Evolutionary conservation across 2,329 filamentous ascomycete species (phyloP), one percentile per base, ranked within the genome.

Genomic region (Cladosporium halotolerans): DNA sequence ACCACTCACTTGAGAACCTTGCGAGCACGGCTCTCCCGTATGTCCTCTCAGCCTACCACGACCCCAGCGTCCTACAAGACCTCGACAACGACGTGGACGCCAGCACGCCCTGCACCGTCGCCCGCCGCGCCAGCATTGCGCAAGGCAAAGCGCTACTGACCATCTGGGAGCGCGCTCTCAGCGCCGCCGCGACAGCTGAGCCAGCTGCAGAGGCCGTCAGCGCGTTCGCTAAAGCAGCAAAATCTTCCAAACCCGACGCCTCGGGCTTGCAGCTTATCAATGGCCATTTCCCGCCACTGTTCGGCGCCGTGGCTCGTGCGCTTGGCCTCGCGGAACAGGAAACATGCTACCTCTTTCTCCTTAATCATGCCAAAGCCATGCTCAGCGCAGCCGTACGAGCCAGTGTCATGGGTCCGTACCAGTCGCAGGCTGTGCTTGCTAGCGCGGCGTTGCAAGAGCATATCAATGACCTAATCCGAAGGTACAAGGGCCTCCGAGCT

Each of bases 31-130:
- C 84, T 1, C 77, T 93, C 1, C 88, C 88, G 1, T 92, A 89
- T 70, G 80, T 86, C 8, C 79, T 90, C 2, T 80, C 84, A 2
- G 85, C 81, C 1, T 80, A 88, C 67, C 76, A 80, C 46, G 61
- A 76, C 45, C 14, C 28, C 23, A 45, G 40, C 3, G 55, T 62
- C 2, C 72, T 90, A 4, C 67, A 75, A 9, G 68, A 71, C 0
- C 76, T 92, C 5, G 88, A 92, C 72, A 88, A 93, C 71, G 76
- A 79, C 59, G 81, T 88, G 45, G 89, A 93, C 68, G 88, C 89
- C 8, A 80, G 82, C 28, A 84, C 88, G 8, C 78, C 88, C 42
- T 93, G 88, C 70, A 83, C 86, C n/a, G 88, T 93, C 11, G 87
- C 85, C 10, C 78, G 87, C 0, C 79, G 88, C 14, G 88, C 88